Evolutionary conservation across 345 rosid species (phyloP).

Genomic region (Passiflora organensis): DNA sequence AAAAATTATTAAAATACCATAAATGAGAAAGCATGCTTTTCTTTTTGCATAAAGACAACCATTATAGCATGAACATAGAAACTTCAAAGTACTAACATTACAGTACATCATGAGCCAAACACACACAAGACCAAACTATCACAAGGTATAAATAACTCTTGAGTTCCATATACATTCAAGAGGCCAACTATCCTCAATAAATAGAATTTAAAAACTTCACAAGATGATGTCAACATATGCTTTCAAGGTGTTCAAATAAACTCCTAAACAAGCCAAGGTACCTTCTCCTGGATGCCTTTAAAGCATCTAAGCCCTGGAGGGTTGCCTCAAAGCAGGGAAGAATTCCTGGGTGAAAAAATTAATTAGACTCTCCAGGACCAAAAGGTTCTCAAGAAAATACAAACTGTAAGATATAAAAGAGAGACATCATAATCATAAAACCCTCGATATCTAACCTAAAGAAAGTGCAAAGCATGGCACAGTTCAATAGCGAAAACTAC

Average conservation of each 20-base stretch:
- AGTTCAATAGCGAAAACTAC: no score
- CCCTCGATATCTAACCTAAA: no score
- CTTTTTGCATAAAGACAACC: no score
- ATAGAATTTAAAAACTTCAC: neutral
- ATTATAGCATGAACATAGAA: no score
- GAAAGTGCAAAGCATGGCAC: no score
- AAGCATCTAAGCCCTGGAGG: slow-evolving; percentile 76
- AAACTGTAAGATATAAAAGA: slow-evolving; percentile 1
- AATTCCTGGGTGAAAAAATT: slow-evolving; percentile 80
- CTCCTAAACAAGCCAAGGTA: slow-evolving; percentile 85
- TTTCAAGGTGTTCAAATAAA: slow-evolving; percentile 30
- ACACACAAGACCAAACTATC: neutral
- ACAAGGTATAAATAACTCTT: neutral
- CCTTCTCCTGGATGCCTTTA: slow-evolving; percentile 96
- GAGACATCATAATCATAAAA: neutral
- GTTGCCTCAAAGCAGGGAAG: slow-evolving; percentile 70
- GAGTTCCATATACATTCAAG: no score
- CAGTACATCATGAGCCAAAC: neutral
- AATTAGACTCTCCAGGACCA: slow-evolving; percentile 61
- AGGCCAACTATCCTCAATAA: no score
- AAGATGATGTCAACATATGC: slow-evolving; percentile 10
- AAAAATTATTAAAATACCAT: no score
- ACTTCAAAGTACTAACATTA: neutral
- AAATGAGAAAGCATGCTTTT: no score
- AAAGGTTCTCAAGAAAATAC: slow-evolving; percentile 12